Evolutionary conservation across 257 asterid genomes (phyloP), one percentile per base, ranked within the genome.

Genomic region (Solanum corneliomulleri): DNA sequence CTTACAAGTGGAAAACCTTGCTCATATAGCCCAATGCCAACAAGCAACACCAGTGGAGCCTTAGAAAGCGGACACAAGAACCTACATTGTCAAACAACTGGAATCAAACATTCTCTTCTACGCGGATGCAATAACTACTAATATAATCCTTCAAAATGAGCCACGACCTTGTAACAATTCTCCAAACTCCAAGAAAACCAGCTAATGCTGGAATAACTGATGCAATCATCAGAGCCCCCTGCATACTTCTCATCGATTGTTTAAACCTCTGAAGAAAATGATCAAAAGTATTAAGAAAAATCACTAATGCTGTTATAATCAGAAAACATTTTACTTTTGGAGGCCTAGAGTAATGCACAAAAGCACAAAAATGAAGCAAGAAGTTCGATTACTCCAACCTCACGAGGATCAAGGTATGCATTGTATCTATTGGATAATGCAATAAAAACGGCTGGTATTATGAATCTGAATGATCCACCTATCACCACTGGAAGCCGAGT

Each of bases 101-200:
- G 2, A 21, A 86, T 37, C 62, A 64, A 90, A 60, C 47, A 52
- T 44, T 49, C 27, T 47, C 74, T 74, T 84, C 83, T 20, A 76
- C 27, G 18, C 64, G 25, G 21, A 56, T 56, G 64, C 18, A 29
- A 44, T 75, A 88, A 47, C 70, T 42, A 33, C 23, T 9, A 44
- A 31, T 68, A 35, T 56, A 70, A 21, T 27, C 10, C 29, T 23
- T 41, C 11, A 27, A 44, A 25, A 52, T 25, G 14, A 58, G 71
- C 64, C 88, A 44, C 29, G 29, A 95, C 99, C 98, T 95, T 85
- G 90, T 94, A 86, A 97, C 90, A 71, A 97, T 94, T 85, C 98
- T 94, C 99, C 99, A 96, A 68, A 95, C 21, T 47, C 99, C 99
- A 25, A 96, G 90, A 92, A 96, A 96, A 18, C 98, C 98, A 72